A percentile compares a stretch with the other conserved stretches of the same genome.
These are phyloP conservation scores for Yamadazyma philogaea DNA, from an alignment of 805 yeast species.

Conservation along the genomic window DNA sequence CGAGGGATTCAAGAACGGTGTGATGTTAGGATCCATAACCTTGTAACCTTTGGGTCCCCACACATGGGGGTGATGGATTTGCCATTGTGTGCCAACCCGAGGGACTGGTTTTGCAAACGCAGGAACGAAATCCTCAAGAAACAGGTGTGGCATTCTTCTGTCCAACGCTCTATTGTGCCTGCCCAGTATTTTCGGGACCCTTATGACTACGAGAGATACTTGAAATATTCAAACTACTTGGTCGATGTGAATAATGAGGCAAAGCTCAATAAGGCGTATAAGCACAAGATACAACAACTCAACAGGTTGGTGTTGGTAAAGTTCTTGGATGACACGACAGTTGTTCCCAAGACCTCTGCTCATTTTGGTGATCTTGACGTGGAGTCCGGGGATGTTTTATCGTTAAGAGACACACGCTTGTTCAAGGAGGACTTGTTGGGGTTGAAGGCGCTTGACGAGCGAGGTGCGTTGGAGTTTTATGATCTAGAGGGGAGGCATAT, in stretches of 20 bases:
- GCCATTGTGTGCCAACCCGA: conserved; percentile 49
- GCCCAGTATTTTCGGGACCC: conserved; percentile 79
- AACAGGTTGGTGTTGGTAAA: conserved; percentile 56
- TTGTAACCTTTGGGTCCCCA: conserved; percentile 78
- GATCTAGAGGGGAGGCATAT: conserved; percentile 61
- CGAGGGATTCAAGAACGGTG: conserved; percentile 66
- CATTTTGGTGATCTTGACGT: conserved; percentile 58
- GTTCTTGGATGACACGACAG: conserved; percentile 61
- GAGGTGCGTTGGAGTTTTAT: conserved; percentile 46
- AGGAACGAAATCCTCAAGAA: conserved; percentile 52
- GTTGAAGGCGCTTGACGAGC: conserved; percentile 43
- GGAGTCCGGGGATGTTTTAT: conserved; percentile 38
- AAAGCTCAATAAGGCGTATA: conserved; percentile 37
- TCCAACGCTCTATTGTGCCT: conserved; percentile 59
- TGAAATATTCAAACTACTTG: conserved; percentile 54
- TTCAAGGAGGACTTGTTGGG: conserved; percentile 62
- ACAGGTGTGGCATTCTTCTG: conserved; percentile 56
- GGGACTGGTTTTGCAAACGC: conserved; percentile 58
- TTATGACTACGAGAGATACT: conserved; percentile 48
- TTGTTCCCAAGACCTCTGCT: conserved; percentile 71
- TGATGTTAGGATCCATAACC: conserved; percentile 39
- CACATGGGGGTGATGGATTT: conserved; percentile 73
- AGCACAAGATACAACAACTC: conserved; percentile 40
- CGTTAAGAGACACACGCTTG: conserved; percentile 47
- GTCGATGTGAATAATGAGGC: conserved; percentile 68